phyloP scores from a whole-genome alignment of 805 yeast species.

The Nakazawaea ambrosiae region DNA sequence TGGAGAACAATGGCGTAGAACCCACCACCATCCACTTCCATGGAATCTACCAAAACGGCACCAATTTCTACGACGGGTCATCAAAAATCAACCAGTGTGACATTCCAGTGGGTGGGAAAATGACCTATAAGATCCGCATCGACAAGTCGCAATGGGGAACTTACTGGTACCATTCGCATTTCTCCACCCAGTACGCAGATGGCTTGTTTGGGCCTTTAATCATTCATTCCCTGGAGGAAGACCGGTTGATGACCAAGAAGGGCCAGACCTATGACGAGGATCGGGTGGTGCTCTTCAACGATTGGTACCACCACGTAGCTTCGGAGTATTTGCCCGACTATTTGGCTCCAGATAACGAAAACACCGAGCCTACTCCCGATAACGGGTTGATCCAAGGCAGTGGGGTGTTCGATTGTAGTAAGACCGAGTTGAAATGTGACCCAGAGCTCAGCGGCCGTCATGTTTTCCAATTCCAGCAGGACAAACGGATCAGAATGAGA shows the following conservation, averaged over 20 bases:
- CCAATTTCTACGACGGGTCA: constrained; percentile 18
- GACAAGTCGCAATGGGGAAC: constrained; percentile 17
- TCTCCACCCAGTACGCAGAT: constrained; percentile 18
- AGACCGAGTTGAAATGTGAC: constrained; percentile 11
- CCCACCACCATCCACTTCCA: constrained; percentile 18
- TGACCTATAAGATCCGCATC: constrained; percentile 15
- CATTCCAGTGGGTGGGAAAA: constrained; percentile 10
- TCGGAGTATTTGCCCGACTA: constrained; percentile 12
- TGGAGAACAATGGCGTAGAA: constrained; percentile 13
- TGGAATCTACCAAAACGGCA: constrained; percentile 16
- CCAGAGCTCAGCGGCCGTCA: constrained; percentile 6
- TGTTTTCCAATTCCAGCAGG: constrained; percentile 28
- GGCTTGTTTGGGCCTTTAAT: constrained; percentile 19
- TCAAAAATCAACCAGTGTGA: constrained; percentile 16
- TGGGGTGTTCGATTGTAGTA: constrained; percentile 15
- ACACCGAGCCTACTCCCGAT: constrained; percentile 19
- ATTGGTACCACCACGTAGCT: constrained; percentile 39
- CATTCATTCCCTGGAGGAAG: constrained; percentile 15
- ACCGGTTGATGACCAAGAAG: constrained; percentile 12
- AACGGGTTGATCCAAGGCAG: constrained; percentile 16
- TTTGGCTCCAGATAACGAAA: constrained; percentile 16
- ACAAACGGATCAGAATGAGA: constrained; percentile 40
- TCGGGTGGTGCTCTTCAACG: constrained; percentile 32
- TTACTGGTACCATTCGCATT: constrained; percentile 21
- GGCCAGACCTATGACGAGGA: constrained; percentile 39